Evolutionary conservation across 495 filamentous ascomycete species (phyloP), one percentile per base, ranked within the genome.

Genomic region (Monascus purpureus): DNA sequence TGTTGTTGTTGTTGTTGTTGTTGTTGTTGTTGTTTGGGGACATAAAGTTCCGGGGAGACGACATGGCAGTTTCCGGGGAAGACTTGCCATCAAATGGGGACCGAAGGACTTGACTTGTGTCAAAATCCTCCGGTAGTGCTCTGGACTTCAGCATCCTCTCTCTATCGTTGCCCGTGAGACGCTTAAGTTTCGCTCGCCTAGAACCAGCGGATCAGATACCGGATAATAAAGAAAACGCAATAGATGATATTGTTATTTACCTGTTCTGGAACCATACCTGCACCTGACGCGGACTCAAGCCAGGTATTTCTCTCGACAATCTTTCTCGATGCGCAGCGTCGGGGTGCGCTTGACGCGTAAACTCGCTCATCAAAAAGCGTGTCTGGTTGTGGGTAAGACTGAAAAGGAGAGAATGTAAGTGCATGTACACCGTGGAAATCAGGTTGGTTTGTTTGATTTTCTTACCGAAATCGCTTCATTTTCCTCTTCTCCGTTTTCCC

Each of bases 231-330:
- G n/a, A n/a, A n/a, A n/a, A n/a, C n/a, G n/a, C n/a, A n/a, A n/a
- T n/a, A n/a, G n/a, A n/a, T n/a, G n/a, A n/a, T n/a, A n/a, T n/a
- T n/a, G n/a, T n/a, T n/a, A 51, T 68, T 41, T 68, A 93, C 88
- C 88, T 75, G 57, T 96, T 96, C 57, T 96, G 88, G 55, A 96
- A 96, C 88, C 88, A 96, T 37, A 96, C 88, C 61, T 96, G 88
- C 6, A 96, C 88, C 50, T 96, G 88, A 36, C 88, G 74, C 25
- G 88, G 84, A 37, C 82, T 94, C 27, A 96, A 61, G 7, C 88
- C 88, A 26, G 88, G 88, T 32, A 96, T 95, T 47, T 95, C 88
- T 35, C 80, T 67, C 19, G 88, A 88, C 31, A 96, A 62, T 19
- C 86, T 68, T 54, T 95, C 86, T 35, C 88, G 72, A 58, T 96